A percentile compares a stretch with the other conserved stretches of the same genome.
These are phyloP conservation scores for Dalbergia oliveri DNA, from an alignment of 306 rosid species.

Conservation along the genomic window DNA sequence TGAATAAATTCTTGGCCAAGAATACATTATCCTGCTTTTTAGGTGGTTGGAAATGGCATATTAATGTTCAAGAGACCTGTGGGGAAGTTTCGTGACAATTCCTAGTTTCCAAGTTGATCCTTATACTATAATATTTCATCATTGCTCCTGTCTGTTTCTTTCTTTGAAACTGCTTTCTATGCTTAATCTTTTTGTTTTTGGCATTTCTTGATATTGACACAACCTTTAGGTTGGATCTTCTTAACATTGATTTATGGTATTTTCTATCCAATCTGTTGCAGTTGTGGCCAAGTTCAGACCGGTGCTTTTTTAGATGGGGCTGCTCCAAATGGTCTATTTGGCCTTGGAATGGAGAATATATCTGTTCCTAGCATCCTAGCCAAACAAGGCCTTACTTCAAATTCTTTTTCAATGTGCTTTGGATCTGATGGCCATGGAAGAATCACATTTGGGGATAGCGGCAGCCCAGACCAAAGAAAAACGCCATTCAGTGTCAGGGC, in stretches of 20 bases:
- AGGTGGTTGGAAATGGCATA: neutral
- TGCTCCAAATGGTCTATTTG: conserved; percentile 92
- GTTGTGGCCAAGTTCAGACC: conserved; percentile 85
- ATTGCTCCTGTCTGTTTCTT: conserved; percentile 27
- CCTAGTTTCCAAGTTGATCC: conserved; percentile 30
- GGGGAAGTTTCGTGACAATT: conserved; percentile 20
- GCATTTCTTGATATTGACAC: neutral
- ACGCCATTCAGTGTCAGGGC: conserved; percentile 67
- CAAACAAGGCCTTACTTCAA: conserved; percentile 61
- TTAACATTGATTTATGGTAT: conserved; percentile 3
- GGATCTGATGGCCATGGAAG: conserved; percentile 68
- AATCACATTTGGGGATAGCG: conserved; percentile 84
- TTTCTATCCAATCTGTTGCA: conserved; percentile 51
- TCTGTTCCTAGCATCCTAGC: conserved; percentile 90
- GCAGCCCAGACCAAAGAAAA: conserved; percentile 67
- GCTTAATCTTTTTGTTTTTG: neutral
- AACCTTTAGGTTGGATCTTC: conserved; percentile 18
- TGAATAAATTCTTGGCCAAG: neutral
- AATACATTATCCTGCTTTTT: neutral
- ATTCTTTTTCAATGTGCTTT: conserved; percentile 95
- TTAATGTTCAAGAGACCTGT: neutral
- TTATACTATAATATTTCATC: conserved; percentile 13
- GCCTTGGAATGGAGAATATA: conserved; percentile 76
- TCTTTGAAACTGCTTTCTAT: conserved; percentile 19
- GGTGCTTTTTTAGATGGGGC: conserved; percentile 71